Conservation (phyloP, 2,329 filamentous ascomycete genomes). For the Ophiosphaerella herpotricha region DNA sequence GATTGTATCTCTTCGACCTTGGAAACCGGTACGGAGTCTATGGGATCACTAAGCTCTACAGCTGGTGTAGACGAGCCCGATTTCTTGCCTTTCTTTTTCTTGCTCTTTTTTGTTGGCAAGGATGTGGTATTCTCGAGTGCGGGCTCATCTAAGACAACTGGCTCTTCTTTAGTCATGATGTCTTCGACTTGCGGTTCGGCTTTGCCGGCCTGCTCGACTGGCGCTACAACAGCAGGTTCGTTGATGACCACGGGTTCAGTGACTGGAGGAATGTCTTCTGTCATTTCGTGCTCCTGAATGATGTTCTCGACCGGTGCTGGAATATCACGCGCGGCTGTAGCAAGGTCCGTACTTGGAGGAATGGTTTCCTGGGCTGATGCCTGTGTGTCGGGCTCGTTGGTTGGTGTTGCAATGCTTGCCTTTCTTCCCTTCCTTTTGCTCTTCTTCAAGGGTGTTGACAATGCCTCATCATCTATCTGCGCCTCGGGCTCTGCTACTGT, state of each 20-base stretch:
- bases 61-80: conserved; percentile 16
- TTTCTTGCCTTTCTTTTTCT: conserved; percentile 26
- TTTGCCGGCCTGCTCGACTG: neutral
- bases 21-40: neutral
- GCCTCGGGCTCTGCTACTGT: too few species aligned
- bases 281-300: neutral
- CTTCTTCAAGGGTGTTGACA: conserved; percentile 16
- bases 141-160: neutral
- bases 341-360: neutral
- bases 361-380: neutral
- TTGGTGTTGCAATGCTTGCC: conserved; percentile 12
- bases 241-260: neutral
- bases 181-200: conserved; percentile 6
- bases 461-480: neutral
- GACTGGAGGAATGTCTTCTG: neutral
- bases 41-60: conserved; percentile 7
- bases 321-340: neutral
- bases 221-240: neutral
- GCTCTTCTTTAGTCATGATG: neutral
- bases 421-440: conserved; percentile 34
- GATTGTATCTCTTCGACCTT: conserved; percentile 1
- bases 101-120: conserved; percentile 11
- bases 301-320: neutral
- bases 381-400: neutral
- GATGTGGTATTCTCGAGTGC: conserved; percentile 4